Conservation (phyloP, 2,329 filamentous ascomycete genomes). For the Sphaceloma murrayae region DNA sequence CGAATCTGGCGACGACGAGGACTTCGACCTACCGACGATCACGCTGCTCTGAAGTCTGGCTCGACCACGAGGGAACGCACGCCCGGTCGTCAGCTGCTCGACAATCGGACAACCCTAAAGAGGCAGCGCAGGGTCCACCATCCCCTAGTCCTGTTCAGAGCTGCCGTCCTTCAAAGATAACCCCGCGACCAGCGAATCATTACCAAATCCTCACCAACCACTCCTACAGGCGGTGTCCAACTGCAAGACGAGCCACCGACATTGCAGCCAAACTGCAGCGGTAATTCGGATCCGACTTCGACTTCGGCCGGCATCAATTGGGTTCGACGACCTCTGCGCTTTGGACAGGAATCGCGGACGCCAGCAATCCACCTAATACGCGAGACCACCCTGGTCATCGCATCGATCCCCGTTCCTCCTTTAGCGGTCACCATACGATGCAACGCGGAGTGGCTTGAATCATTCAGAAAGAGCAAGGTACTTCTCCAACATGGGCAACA, state of each 20-base stretch:
- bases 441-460: background rate
- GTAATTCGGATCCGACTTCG: too few relatives aligned
- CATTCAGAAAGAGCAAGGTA: conserved; percentile 13
- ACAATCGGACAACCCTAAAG: conserved; percentile 3
- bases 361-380: background rate
- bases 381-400: conserved; percentile 13
- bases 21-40: background rate
- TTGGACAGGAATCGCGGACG: background rate
- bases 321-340: background rate
- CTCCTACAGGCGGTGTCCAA: background rate
- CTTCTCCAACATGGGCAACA: conserved; percentile 67
- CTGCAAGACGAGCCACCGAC: too few relatives aligned
- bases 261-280: too few relatives aligned
- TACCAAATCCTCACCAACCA: conserved; percentile 1
- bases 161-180: conserved; percentile 13
- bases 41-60: too few relatives aligned
- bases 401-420: background rate
- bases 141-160: conserved; percentile 1
- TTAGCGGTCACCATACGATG: background rate
- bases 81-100: background rate
- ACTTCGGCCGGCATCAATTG: background rate
- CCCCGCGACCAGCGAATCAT: conserved; percentile 5
- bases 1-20: too few relatives aligned
- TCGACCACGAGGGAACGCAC: background rate
- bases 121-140: background rate